Conservation (phyloP, 1,284 basidiomycete species). For the Fistulina hepatica region DNA sequence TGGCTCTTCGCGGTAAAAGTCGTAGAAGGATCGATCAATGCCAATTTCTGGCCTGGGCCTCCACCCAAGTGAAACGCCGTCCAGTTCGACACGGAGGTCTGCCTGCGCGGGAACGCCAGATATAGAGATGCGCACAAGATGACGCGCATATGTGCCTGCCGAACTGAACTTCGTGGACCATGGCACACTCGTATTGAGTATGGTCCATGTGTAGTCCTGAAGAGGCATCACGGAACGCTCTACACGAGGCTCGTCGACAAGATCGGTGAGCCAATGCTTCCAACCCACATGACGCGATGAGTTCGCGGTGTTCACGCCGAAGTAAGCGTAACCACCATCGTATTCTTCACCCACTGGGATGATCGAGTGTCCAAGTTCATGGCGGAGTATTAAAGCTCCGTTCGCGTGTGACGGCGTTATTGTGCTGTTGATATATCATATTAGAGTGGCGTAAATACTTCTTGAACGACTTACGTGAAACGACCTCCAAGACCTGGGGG, state of each 20-base stretch:
- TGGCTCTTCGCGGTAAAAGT: constrained; percentile 32
- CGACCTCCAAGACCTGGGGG: constrained; percentile 64
- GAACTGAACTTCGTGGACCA: constrained; percentile 57
- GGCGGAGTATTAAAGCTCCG: constrained; percentile 67
- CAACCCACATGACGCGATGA: constrained; percentile 43
- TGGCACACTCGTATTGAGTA: constrained; percentile 48
- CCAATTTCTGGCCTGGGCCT: constrained; percentile 42
- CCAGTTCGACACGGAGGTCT: constrained; percentile 52
- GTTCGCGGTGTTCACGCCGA: constrained; percentile 57
- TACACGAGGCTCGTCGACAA: constrained; percentile 27
- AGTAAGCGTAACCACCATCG: constrained; percentile 71
- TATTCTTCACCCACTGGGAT: constrained; percentile 80
- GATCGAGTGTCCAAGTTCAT: constrained; percentile 78
- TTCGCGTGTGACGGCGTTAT: constrained; percentile 74
- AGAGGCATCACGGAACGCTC: constrained; percentile 70
- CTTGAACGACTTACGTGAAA: constrained; percentile 61
- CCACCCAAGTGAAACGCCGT: constrained; percentile 52
- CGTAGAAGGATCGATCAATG: constrained; percentile 65
- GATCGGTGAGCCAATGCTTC: constrained; percentile 58
- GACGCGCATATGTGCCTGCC: constrained; percentile 50
- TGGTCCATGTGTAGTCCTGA: constrained; percentile 65
- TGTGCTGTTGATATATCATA: constrained; percentile 41
- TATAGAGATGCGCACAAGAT: constrained; percentile 64
- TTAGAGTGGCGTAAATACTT: neutral
- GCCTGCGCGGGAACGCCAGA: constrained; percentile 54